Conservation (phyloP, 23 red algal genomes). For the Agarophyton chilense region DNA sequence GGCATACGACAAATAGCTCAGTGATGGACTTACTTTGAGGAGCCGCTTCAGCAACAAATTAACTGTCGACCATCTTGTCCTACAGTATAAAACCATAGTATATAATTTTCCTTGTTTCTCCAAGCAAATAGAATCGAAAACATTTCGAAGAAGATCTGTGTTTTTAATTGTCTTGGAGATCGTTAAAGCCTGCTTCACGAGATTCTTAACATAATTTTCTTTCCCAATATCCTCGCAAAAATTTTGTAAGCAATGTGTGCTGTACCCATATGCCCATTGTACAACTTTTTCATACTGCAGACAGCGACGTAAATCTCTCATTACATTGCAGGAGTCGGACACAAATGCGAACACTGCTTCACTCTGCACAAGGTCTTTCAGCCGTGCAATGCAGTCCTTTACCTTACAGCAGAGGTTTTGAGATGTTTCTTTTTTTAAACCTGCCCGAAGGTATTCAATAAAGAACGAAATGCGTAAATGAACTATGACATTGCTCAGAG, state of each 20-base stretch:
- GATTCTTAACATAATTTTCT: neutral
- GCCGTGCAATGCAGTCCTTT: neutral
- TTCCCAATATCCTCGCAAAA: neutral
- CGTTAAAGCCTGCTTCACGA: neutral
- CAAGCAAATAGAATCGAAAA: no score
- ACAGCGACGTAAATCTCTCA: neutral
- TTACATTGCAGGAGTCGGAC: neutral
- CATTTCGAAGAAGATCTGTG: neutral
- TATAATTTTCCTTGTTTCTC: no score
- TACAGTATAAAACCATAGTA: neutral
- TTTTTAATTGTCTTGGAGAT: neutral
- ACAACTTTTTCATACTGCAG: neutral
- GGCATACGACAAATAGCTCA: no score
- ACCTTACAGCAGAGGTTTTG: neutral
- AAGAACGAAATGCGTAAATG: neutral
- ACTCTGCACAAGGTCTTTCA: neutral
- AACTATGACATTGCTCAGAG: neutral
- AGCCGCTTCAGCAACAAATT: no score
- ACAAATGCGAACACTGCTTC: neutral
- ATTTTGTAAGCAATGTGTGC: neutral
- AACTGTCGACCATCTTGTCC: no score
- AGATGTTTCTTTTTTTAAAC: neutral
- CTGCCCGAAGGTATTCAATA: neutral
- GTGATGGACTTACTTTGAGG: no score
- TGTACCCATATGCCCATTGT: neutral